Conservation (phyloP, 192 early-diverging fungal species). For the Rhizoclosmatium sp. region DNA sequence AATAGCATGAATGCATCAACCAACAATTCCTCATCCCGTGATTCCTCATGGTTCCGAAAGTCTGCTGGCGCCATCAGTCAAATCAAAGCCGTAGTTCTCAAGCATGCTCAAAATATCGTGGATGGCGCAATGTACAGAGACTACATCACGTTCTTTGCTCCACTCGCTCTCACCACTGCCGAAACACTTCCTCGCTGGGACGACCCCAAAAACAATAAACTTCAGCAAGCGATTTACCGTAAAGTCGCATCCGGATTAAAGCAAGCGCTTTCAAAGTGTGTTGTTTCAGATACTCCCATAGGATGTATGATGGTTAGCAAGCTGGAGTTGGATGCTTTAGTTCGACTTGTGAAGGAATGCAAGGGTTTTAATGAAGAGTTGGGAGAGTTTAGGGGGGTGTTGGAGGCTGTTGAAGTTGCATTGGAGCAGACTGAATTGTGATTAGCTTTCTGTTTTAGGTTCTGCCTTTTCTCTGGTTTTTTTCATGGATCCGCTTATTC, state of each 20-base stretch:
- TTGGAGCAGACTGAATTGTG: constrained; percentile 8
- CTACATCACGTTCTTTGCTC: constrained; percentile 18
- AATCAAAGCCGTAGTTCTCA: neutral
- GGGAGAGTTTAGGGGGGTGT: constrained; percentile 4
- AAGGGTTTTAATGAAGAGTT: neutral
- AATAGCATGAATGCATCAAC: neutral
- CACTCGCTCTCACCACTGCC: constrained; percentile 14
- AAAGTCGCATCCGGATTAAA: neutral
- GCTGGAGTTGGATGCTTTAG: neutral
- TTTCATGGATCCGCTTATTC: no score
- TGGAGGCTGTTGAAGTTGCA: constrained; percentile 8
- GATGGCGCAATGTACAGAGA: constrained; percentile 21
- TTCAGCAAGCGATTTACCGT: neutral
- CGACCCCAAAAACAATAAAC: constrained; percentile 17
- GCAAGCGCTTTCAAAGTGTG: neutral
- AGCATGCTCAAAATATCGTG: constrained; percentile 11
- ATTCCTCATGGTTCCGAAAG: constrained; percentile 14
- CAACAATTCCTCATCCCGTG: neutral
- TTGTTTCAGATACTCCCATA: neutral
- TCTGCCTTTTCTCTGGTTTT: neutral
- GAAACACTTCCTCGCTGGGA: constrained; percentile 18
- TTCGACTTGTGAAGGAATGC: constrained; percentile 16
- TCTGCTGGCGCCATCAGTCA: neutral
- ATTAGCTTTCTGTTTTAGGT: neutral
- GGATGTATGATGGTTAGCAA: neutral